Evolutionary conservation across 2,329 filamentous ascomycete species (phyloP), one percentile per base, ranked within the genome.

Genomic region (Cryphonectria parasitica): DNA sequence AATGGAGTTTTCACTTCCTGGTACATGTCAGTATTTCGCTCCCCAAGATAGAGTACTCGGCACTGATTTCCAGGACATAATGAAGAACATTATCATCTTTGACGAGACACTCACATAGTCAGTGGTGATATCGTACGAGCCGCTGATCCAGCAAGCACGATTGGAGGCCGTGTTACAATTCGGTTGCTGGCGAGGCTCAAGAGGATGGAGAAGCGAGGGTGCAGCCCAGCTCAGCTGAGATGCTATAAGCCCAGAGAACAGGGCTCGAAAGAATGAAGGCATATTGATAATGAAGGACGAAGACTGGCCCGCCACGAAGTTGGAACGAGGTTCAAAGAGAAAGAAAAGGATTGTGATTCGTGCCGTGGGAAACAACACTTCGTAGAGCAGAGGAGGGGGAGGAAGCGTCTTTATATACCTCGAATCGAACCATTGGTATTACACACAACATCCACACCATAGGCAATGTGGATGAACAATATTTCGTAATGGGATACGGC

Each of bases 81-180:
- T 49, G 11, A 19, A 49, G 19, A 49, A 4, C 10, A 2, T 22
- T 22, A n/a, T n/a, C 17, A 22, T 49, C 19, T 49, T 22, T 22
- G 43, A 19, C 7, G 19, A 39, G 3, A 2, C 11, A 49, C 63
- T 52, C 28, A 64, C 63, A 60, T 76, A 79, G 67, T 78, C 77
- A 0, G 77, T 79, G 71, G 75, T 76, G 73, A 79, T 78, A 36
- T 77, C 68, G 58, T 75, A 79, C 2, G 56, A 62, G 17, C 74
- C 76, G 11, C 62, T 66, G 28, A 69, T 69, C 77, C 77, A 79
- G 69, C 77, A 78, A 15, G 75, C 76, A 39, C 77, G 72, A 66
- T 78, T 75, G 66, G 69, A 72, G 7, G 77, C 67, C 3, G 74
- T 77, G 69, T 78, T 73, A 68, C 77, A 78, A 19, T 73, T 73